A percentile compares a stretch with the other conserved stretches of the same genome.
These are phyloP conservation scores for Penicillium cataractarum DNA, from an alignment of 495 filamentous ascomycete species.

Conservation along the genomic window DNA sequence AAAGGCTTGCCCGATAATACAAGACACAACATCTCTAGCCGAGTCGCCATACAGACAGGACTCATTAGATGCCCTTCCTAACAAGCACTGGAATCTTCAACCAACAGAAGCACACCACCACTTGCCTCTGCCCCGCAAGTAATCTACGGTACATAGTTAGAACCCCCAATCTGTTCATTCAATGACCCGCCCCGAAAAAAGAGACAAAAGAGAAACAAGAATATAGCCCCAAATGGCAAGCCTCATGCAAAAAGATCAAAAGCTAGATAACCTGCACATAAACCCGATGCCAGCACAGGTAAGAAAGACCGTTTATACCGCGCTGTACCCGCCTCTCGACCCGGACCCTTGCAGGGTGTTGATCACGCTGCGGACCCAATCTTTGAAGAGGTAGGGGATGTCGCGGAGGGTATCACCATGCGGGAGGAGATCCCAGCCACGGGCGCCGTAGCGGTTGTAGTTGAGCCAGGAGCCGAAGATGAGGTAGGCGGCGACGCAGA, in stretches of 20 bases:
- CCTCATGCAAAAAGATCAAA: not conserved
- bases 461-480: conserved; percentile 99
- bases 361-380: conserved; percentile 78
- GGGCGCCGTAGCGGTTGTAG: conserved; percentile 93
- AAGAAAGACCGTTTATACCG: conserved; percentile 60
- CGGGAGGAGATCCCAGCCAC: conserved; percentile 93
- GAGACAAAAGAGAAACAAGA: not conserved
- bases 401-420: conserved; percentile 93
- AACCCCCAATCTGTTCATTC: not conserved
- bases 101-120: too few relatives aligned
- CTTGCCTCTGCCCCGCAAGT: not conserved
- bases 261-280: not conserved
- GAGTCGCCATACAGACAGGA: not conserved
- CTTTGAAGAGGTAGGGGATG: conserved; percentile 87
- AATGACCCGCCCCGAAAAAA: not conserved
- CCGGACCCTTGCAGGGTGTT: conserved; percentile 80
- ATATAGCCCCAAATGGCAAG: not conserved
- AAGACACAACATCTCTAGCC: not conserved
- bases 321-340: conserved; percentile 89
- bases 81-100: too few relatives aligned
- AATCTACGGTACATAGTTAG: not conserved
- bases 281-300: not conserved
- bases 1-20: not conserved
- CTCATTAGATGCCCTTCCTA: not conserved
- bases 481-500: conserved; percentile 84